Conservation (phyloP, 2,329 filamentous ascomycete species). For the Diaporthe citri region DNA sequence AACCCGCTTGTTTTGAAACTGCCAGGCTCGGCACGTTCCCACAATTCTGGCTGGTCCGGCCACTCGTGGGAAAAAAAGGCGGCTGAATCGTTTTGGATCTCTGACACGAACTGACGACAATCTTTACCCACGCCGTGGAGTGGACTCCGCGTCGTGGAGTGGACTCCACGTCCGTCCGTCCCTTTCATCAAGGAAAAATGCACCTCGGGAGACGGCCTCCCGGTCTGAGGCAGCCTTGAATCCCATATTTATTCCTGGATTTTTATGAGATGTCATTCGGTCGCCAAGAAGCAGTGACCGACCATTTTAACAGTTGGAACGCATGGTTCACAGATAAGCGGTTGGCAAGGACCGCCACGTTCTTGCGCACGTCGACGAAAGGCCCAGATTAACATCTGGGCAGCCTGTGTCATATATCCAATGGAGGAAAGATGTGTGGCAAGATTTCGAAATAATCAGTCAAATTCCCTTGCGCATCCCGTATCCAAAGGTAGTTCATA, state of each 20-base stretch:
- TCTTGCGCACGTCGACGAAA: background rate
- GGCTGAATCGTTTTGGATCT: slow-evolving; percentile 21
- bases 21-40: background rate
- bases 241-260: background rate
- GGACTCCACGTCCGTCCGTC: background rate
- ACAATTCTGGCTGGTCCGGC: slow-evolving; percentile 12
- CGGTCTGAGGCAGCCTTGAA: slow-evolving; percentile 8
- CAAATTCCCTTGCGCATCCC: too few species aligned
- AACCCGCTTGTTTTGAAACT: slow-evolving; percentile 25
- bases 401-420: too few species aligned
- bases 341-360: background rate
- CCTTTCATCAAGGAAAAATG: background rate
- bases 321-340: too few species aligned
- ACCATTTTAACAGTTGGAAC: background rate
- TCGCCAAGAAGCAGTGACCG: background rate
- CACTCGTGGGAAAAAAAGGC: background rate
- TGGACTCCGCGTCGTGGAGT: too few species aligned
- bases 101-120: background rate
- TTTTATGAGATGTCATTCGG: background rate
- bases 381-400: too few species aligned
- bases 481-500: too few species aligned
- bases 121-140: background rate
- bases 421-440: too few species aligned
- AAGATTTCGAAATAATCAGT: too few species aligned
- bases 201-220: background rate